phyloP scores from a whole-genome alignment of 2,329 filamentous ascomycete genomes.

The Magnaporthales sp. region DNA sequence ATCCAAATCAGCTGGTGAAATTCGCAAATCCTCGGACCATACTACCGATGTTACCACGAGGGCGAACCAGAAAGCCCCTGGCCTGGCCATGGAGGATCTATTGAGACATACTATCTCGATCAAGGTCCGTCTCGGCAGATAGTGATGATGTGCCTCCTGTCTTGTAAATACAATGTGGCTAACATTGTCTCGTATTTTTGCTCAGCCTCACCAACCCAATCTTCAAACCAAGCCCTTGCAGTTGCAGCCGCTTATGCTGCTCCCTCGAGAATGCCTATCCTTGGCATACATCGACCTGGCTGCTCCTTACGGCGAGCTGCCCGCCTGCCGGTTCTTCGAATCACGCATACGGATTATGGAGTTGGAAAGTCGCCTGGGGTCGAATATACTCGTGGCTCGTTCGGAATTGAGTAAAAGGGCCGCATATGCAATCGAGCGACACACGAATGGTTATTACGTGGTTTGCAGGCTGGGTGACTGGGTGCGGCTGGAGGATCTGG shows the following conservation, averaged over 20 bases:
- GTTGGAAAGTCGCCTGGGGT: constrained; percentile 50
- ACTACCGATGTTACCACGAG: constrained; percentile 17
- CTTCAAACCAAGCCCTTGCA: constrained; percentile 43
- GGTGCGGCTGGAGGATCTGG: constrained; percentile 51
- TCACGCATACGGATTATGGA: constrained; percentile 56
- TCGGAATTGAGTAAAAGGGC: constrained; percentile 40
- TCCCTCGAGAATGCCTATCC: constrained; percentile 51
- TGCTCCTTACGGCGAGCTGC: constrained; percentile 38
- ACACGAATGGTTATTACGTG: constrained; percentile 52
- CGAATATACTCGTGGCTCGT: constrained; percentile 52
- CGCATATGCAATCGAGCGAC: constrained; percentile 57
- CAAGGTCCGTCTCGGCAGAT: constrained; percentile 30
- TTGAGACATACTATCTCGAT: constrained; percentile 42
- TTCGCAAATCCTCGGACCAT: constrained; percentile 11
- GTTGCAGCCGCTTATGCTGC: constrained; percentile 51
- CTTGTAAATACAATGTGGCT: constrained; percentile 9
- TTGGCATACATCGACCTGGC: constrained; percentile 54
- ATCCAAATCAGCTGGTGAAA: neutral
- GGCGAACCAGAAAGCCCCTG: constrained; percentile 4
- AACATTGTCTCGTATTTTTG: neutral
- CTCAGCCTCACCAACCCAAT: constrained; percentile 46
- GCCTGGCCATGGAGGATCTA: constrained; percentile 38
- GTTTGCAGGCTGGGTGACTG: constrained; percentile 60
- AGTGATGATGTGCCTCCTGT: neutral
- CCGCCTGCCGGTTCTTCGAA: constrained; percentile 48